Conservation (phyloP, 1,284 basidiomycete species). For the Malassezia restricta region DNA sequence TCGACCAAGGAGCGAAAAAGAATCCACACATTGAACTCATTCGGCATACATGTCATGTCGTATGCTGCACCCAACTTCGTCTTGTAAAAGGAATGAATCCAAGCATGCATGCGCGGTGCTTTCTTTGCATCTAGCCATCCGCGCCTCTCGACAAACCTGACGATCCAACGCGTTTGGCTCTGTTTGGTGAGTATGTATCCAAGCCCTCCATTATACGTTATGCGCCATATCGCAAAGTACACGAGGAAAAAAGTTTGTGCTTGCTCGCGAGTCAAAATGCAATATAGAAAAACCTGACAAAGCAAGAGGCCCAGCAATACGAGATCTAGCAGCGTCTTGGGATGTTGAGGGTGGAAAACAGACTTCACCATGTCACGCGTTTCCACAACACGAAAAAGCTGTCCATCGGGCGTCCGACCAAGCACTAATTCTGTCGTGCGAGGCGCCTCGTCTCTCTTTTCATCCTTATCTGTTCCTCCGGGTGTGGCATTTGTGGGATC, state of each 20-base stretch:
- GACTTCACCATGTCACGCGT: constrained; percentile 89
- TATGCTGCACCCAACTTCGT: constrained; percentile 80
- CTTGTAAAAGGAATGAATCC: constrained; percentile 73
- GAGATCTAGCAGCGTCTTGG: constrained; percentile 81
- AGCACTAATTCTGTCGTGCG: neutral
- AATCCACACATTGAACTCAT: constrained; percentile 57
- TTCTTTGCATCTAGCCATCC: constrained; percentile 76
- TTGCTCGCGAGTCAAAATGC: constrained; percentile 50
- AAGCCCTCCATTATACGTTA: constrained; percentile 80
- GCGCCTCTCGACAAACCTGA: constrained; percentile 61
- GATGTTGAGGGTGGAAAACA: constrained; percentile 72
- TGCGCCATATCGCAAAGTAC: constrained; percentile 86
- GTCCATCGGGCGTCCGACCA: constrained; percentile 6
- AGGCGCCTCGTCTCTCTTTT: neutral
- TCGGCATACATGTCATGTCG: constrained; percentile 27
- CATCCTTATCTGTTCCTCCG: neutral
- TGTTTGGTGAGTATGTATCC: constrained; percentile 88
- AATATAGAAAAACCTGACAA: constrained; percentile 67
- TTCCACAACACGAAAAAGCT: constrained; percentile 36
- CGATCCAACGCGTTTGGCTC: constrained; percentile 85
- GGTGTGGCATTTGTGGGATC: too few species aligned
- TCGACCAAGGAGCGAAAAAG: constrained; percentile 83
- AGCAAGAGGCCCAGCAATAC: constrained; percentile 69
- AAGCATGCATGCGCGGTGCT: constrained; percentile 57
- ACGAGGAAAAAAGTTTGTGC: constrained; percentile 57